Conservation (phyloP, 768 basidiomycete species). For the Phanerochaete carnosa region DNA sequence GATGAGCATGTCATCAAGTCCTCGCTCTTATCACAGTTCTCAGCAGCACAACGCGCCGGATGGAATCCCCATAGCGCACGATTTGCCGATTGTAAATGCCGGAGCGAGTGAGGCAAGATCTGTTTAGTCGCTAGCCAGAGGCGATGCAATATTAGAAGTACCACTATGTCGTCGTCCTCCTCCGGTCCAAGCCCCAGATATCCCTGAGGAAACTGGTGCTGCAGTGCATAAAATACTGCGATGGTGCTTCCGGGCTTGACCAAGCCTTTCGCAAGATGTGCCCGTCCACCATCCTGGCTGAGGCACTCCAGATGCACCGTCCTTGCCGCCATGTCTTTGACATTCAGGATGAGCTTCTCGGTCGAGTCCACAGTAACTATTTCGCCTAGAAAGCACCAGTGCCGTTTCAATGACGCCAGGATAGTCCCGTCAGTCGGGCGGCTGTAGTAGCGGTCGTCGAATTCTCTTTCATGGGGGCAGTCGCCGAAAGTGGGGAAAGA, state of each 20-base stretch:
- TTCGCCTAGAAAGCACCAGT: constrained; percentile 9
- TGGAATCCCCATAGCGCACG: neutral
- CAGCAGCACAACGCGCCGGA: neutral
- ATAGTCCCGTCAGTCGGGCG: neutral
- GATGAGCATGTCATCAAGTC: neutral
- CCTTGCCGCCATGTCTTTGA: neutral
- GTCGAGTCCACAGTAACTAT: neutral
- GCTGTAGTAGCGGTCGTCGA: neutral
- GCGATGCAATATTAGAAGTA: neutral
- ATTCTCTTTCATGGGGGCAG: neutral
- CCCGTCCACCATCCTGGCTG: neutral
- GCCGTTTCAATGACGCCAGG: neutral
- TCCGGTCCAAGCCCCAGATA: constrained; percentile 5
- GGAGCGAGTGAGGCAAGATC: constrained; percentile 4
- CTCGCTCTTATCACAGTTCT: neutral
- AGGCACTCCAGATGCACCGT: constrained; percentile 1
- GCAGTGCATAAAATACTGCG: constrained; percentile 10
- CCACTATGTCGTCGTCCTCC: neutral
- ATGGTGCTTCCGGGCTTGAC: constrained; percentile 3
- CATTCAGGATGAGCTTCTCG: neutral
- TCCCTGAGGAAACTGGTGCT: neutral
- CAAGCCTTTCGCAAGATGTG: neutral
- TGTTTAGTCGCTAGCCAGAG: neutral
- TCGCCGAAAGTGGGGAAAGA: constrained; percentile 7
- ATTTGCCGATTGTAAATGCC: neutral